phyloP scores from a whole-genome alignment of 108 stramenopile genomes.

The Phaeodactylum tricornutum region DNA sequence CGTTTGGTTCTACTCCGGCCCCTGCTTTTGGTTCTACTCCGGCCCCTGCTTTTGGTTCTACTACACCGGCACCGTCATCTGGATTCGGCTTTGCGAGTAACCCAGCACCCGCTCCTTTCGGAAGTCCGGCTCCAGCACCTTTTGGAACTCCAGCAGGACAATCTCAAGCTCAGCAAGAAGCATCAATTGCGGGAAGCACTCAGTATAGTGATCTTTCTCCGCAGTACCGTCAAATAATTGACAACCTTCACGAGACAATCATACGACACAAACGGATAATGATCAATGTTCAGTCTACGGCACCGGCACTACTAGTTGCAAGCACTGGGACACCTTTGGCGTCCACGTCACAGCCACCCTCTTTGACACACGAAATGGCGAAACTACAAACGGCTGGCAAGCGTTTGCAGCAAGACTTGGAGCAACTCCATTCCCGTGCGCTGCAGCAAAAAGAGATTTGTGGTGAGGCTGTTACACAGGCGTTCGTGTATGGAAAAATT shows the following conservation, averaged over 20 bases:
- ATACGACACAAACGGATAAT: constrained; percentile 67
- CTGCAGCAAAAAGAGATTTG: constrained; percentile 8
- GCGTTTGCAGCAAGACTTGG: constrained; percentile 2
- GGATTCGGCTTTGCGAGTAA: constrained; percentile 31
- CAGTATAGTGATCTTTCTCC: constrained; percentile 49
- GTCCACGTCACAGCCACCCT: constrained; percentile 4
- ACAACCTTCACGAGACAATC: constrained; percentile 62
- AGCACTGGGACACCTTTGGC: constrained; percentile 6
- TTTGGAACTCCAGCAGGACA: constrained; percentile 17
- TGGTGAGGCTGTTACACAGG: constrained; percentile 18
- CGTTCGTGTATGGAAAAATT: constrained; percentile 55
- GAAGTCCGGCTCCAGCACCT: constrained; percentile 15
- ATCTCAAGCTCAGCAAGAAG: constrained; percentile 14
- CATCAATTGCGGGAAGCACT: constrained; percentile 43
- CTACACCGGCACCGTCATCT: constrained; percentile 22
- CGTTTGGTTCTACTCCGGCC: constrained; percentile 50
- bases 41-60: constrained; percentile 18
- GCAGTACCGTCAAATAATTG: constrained; percentile 53
- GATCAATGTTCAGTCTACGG: constrained; percentile 33
- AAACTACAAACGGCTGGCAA: constrained; percentile 9
- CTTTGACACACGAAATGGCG: constrained; percentile 14
- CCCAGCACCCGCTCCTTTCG: constrained; percentile 18
- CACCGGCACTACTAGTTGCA: constrained; percentile 39
- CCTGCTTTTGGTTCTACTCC: constrained; percentile 51
- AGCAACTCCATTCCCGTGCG: not conserved